Evolutionary conservation across 768 basidiomycete species (phyloP).

Genomic region (Wakefieldia striispora): DNA sequence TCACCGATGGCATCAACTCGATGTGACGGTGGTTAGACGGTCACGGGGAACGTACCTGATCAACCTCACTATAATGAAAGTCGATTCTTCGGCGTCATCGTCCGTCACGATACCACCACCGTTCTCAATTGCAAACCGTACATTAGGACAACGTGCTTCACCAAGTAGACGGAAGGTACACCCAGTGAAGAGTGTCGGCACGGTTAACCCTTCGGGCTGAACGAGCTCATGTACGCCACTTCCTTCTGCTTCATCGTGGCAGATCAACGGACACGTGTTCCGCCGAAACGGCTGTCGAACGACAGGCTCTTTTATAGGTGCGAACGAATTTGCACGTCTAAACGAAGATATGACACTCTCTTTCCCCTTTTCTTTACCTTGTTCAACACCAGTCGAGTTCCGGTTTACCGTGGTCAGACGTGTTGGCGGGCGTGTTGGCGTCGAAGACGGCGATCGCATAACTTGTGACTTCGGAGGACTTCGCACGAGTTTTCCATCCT

Average conservation of each 20-base stretch:
- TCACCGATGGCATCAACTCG: background rate
- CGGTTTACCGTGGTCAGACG: background rate
- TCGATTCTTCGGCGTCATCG: slow-evolving; percentile 49
- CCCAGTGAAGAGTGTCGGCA: slow-evolving; percentile 48
- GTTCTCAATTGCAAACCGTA: slow-evolving; percentile 58
- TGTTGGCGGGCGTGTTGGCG: slow-evolving; percentile 13
- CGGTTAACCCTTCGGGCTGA: background rate
- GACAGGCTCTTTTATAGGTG: slow-evolving; percentile 31
- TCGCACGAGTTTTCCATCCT: slow-evolving; percentile 54
- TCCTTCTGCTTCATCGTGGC: slow-evolving; percentile 18
- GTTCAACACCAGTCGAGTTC: background rate
- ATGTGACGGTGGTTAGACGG: background rate
- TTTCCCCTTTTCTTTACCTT: slow-evolving; percentile 19
- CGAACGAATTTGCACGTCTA: slow-evolving; percentile 65
- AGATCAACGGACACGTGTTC: slow-evolving; percentile 23
- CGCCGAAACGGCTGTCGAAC: slow-evolving; percentile 48
- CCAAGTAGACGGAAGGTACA: slow-evolving; percentile 59
- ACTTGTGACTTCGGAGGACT: slow-evolving; percentile 52
- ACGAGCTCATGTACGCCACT: slow-evolving; percentile 4
- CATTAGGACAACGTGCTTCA: slow-evolving; percentile 58
- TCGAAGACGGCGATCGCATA: slow-evolving; percentile 18
- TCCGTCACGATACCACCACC: slow-evolving; percentile 51
- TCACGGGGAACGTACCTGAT: slow-evolving; percentile 54
- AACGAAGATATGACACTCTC: slow-evolving; percentile 55
- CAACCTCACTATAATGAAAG: slow-evolving; percentile 69